Conservation (phyloP, 306 rosid genomes). For the Mimosa pudica region DNA sequence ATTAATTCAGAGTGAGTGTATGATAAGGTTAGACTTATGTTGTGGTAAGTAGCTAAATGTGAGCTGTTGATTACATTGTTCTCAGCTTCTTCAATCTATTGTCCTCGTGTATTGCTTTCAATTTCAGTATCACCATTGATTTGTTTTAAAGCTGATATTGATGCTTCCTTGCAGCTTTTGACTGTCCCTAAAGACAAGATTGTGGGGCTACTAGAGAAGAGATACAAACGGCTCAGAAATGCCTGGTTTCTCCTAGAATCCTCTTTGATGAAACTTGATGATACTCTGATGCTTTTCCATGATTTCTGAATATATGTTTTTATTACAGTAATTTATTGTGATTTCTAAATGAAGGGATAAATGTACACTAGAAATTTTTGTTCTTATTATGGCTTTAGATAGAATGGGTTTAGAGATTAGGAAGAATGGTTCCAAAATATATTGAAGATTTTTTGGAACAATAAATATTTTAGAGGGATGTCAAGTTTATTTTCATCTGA, state of each 20-base stretch:
- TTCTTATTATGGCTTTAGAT: background rate
- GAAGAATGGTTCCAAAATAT: background rate
- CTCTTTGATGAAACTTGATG: constrained; percentile 78
- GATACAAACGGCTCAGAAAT: constrained; percentile 37
- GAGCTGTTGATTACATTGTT: background rate
- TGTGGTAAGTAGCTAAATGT: constrained; percentile 1
- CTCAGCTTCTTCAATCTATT: constrained; percentile 6
- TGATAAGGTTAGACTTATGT: background rate
- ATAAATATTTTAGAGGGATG: no score
- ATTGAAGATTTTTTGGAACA: background rate
- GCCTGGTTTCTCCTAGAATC: constrained; percentile 51
- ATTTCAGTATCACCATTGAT: constrained; percentile 5
- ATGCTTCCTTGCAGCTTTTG: constrained; percentile 55
- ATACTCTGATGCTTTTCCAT: constrained; percentile 89
- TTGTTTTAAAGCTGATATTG: constrained; percentile 17
- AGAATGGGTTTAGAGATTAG: background rate
- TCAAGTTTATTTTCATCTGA: background rate
- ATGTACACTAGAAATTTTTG: background rate
- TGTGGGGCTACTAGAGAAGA: constrained; percentile 43
- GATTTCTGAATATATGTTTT: constrained; percentile 55
- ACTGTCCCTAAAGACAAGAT: constrained; percentile 46
- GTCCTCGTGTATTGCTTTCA: constrained; percentile 8
- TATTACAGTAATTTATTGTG: constrained; percentile 1
- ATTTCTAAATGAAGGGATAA: constrained; percentile 6
- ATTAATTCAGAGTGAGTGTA: background rate